Evolutionary conservation across 768 basidiomycete species (phyloP), one percentile per base, ranked within the genome.

Genomic region (Hebeloma cylindrosporum): DNA sequence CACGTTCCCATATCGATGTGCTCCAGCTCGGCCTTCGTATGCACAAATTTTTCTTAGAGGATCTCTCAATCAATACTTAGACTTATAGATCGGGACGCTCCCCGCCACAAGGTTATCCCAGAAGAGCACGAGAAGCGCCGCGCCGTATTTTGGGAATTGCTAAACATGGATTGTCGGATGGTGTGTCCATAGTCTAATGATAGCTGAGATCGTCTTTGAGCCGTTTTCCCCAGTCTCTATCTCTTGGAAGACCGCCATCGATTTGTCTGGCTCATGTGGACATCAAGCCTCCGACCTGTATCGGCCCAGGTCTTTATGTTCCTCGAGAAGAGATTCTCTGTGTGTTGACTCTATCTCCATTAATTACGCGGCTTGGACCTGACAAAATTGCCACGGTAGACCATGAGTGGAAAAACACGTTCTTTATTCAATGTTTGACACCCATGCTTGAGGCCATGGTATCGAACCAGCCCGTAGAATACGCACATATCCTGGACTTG

Each of bases 131-230:
- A 87, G 56, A 79, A 78, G 52, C 80, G 83, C 35, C 71, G 80
- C 34, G 76, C 79, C 38, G 73, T 87, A 33, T 83, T 86, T 59
- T 88, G 85, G 85, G 83, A 86, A 61, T 67, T 87, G 52, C 70
- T 86, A 41, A 81, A 82, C 59, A 66, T 86, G 61, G 85, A 88
- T 55, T 81, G 82, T 47, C 71, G 84, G 31, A 83, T 86, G 74
- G 70, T 83, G 52, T 42, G 48, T 37, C 17, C 20, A 10, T 13
- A 14, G 14, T 16, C 28, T 43, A 21, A 21, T 25, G 32, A 37
- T n/a, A n/a, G 23, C 27, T 20, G n/a, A 33, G 38, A 20, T n/a
- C 13, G 18, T 17, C 37, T 13, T 22, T 37, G 21, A 16, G 26
- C 14, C 29, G 30, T 36, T 10, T 42, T 34, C 43, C 20, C 7